Evolutionary conservation across 257 asterid genomes (phyloP), one percentile per base, ranked within the genome.

Genomic region (Nyctanthes arbortristis): DNA sequence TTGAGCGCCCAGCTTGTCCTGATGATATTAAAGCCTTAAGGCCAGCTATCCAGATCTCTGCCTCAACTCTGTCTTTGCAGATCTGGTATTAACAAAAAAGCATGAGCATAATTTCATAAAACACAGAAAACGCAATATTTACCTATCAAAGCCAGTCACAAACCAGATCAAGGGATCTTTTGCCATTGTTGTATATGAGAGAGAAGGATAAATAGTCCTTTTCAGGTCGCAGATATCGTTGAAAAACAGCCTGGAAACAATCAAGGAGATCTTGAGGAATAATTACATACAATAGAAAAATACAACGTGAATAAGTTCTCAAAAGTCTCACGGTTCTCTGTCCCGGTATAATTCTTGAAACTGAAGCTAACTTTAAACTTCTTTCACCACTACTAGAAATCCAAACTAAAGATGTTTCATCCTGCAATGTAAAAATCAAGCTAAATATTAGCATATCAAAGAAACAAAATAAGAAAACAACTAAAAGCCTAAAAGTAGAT

Each of bases 191-290:
- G 75, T 91, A 86, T 78, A 93, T 79, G 64, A 93, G 90, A 11
- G 98, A 93, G 75, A 93, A 93, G 20, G 98, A 93, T 63, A 91
- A 77, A 82, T 87, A 91, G 73, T 93, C 98, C 89, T 93, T 93
- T 68, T 93, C 98, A 14, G 97, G 97, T 65, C 96, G 89, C 83
- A 81, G 84, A 79, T 63, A 93, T 87, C 98, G 84, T 86, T 66
- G 84, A 77, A 93, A 93, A 32, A 93, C 98, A 78, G 94, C 95
- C 98, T 93, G 89, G 24, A 22, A 47, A 52, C 49, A 84, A 66
- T 29, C 18, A 66, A 73, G 25, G 16, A 24, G 16, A 9, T 36
- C 13, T 52, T 45, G 57, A 47, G 11, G 66, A 24, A 16, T 27
- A 62, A 45, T 58, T 32, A 37, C 66, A 20, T 66, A 61, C 72